phyloP scores from a whole-genome alignment of 441 rosid genomes.

The Sinapis alba region DNA sequence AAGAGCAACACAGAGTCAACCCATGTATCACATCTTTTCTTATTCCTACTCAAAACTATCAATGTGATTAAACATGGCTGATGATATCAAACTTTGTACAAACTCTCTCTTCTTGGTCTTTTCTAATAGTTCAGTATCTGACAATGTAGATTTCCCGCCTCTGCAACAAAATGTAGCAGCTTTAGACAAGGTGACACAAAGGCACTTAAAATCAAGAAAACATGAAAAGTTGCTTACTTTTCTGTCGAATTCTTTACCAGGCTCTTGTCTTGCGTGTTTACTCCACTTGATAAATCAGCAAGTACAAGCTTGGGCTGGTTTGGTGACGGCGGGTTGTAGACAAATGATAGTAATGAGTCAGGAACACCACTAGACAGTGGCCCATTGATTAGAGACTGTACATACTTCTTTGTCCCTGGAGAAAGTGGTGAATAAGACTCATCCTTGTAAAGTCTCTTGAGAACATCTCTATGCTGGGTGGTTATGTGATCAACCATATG shows the following conservation, averaged over 20 bases:
- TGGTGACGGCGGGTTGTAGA: constrained; percentile 44
- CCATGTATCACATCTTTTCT: constrained; percentile 14
- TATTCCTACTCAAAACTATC: constrained; percentile 43
- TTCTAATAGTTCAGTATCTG: constrained; percentile 49
- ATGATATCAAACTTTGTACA: constrained; percentile 50
- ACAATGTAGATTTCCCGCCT: constrained; percentile 41
- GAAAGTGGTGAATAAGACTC: constrained; percentile 50
- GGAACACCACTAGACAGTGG: constrained; percentile 47
- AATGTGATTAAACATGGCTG: constrained; percentile 42
- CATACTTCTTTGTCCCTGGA: constrained; percentile 56
- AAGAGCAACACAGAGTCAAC: constrained; percentile 29
- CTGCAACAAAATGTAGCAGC: constrained; percentile 33
- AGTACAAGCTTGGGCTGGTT: constrained; percentile 41
- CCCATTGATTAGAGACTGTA: too few relatives aligned
- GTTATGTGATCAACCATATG: constrained; percentile 42
- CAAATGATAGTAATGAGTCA: constrained; percentile 70
- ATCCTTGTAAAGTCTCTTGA: constrained; percentile 47
- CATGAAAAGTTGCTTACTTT: constrained; percentile 46
- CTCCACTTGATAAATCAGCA: constrained; percentile 39
- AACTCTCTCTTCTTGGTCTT: constrained; percentile 51
- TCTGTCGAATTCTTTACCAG: constrained; percentile 34
- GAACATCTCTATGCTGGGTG: constrained; percentile 30
- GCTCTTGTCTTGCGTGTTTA: constrained; percentile 42
- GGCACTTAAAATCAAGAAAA: background rate
- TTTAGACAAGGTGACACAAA: background rate